Evolutionary conservation across 75 land plant genomes (phyloP), one percentile per base, ranked within the genome.

Genomic region (Azolla pinnata): DNA sequence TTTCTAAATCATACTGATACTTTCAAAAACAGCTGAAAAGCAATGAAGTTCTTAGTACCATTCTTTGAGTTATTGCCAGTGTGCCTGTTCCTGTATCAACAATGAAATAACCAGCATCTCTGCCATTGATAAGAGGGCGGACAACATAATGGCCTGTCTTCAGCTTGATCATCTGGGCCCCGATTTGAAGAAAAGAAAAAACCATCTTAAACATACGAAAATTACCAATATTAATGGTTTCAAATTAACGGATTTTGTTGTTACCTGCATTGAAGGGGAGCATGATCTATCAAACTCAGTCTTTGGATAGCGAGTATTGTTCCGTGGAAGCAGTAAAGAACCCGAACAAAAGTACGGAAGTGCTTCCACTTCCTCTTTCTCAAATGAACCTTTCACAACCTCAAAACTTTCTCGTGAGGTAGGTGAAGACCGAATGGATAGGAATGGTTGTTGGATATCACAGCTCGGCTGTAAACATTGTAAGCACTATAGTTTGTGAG

Each of bases 71-170:
- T 23, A 73, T 66, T 18, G 63, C 68, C 25, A 73, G 69, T 21
- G 64, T 63, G 66, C 75, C 68, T n/a, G 75, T 62, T 10, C 75
- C 75, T 53, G 71, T 61, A 42, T 68, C 71, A 62, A 68, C 64
- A 21, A 68, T 60, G 40, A 73, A 73, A 60, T 73, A 66, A 63
- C 75, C 75, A 65, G 63, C 68, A 31, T 67, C 64, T 59, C 44
- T 63, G 18, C 75, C 75, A 66, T 73, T 60, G 45, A 73, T 60
- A 26, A 73, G 64, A 5, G 75, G 75, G 12, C 70, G 75, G 19
- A 73, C 70, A 20, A 73, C 45, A 27, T 60, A 66, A 42, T 73
- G 75, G 16, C 75, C 75, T 56, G 72, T 73, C 30, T 61, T 63
- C 26, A 64, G 44, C 27, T 32, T 21, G 20, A 31, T 23, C 58